Conservation (phyloP, 345 rosid genomes). For the Syzygium oleosum region DNA sequence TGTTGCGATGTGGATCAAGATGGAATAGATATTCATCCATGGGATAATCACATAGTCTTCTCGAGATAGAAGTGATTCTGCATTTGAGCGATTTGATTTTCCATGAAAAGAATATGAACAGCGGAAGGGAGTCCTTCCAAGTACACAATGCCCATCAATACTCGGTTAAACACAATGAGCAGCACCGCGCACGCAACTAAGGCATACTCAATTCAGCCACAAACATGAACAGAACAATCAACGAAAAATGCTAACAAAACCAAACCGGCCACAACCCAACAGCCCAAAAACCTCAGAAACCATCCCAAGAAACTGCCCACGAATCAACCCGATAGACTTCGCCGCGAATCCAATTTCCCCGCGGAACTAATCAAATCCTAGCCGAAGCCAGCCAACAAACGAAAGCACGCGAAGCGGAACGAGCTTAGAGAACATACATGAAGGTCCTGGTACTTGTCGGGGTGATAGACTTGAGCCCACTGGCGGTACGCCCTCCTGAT, state of each 20-base stretch:
- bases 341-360: not conserved
- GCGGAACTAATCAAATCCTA: not conserved
- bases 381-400: not conserved
- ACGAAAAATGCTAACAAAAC: not conserved
- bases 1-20: not conserved
- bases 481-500: slow-evolving; percentile 83
- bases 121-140: not conserved
- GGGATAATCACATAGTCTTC: not conserved
- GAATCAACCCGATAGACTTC: not conserved
- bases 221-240: not conserved
- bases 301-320: not conserved
- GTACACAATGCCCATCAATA: not conserved
- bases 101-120: not conserved
- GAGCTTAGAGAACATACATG: slow-evolving; percentile 27
- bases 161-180: not conserved
- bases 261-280: not conserved
- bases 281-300: not conserved
- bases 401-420: not conserved
- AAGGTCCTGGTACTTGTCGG: slow-evolving; percentile 78
- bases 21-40: not conserved
- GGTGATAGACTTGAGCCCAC: slow-evolving; percentile 98
- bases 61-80: not conserved
- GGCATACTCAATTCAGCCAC: not conserved
- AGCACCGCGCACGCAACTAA: not conserved
- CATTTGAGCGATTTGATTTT: not conserved